A percentile compares a stretch with the other conserved stretches of the same genome.
These are phyloP conservation scores for Paragyromitra xinjiangensis DNA, from an alignment of 495 filamentous ascomycete genomes.

Conservation along the genomic window DNA sequence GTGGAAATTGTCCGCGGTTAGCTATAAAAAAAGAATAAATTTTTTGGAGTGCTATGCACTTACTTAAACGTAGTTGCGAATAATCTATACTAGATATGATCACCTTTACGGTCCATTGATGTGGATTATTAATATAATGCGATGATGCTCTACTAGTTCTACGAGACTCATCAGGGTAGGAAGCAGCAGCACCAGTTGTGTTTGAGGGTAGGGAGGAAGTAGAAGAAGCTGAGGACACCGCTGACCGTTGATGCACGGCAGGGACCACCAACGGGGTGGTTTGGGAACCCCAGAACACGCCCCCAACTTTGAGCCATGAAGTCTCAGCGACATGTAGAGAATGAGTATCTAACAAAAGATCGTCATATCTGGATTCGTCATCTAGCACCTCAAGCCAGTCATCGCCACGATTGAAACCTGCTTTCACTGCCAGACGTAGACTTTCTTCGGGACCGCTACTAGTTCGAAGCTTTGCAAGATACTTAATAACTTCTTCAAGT, in stretches of 20 bases:
- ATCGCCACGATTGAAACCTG: constrained; percentile 62
- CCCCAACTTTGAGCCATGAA: constrained; percentile 73
- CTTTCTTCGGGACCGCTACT: constrained; percentile 68
- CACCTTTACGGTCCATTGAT: constrained; percentile 77
- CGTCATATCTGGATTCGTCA: constrained; percentile 61
- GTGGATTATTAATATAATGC: constrained; percentile 60
- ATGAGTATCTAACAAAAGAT: constrained; percentile 70
- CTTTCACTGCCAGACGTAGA: constrained; percentile 63
- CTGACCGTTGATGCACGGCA: constrained; percentile 24
- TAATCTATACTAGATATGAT: constrained; percentile 75
- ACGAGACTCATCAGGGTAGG: constrained; percentile 34
- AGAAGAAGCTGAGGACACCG: constrained; percentile 50
- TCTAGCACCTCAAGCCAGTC: constrained; percentile 63
- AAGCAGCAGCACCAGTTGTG: constrained; percentile 27
- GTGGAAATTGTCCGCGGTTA: constrained; percentile 28
- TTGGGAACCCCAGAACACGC: constrained; percentile 72
- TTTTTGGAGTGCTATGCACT: constrained; percentile 24
- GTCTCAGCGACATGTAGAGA: constrained; percentile 66
- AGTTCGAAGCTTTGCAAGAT: constrained; percentile 69
- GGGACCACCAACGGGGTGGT: constrained; percentile 59
- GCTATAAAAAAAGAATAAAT: constrained; percentile 19
- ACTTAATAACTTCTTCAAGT: constrained; percentile 71
- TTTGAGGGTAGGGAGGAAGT: constrained; percentile 49
- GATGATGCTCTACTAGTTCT: constrained; percentile 45
- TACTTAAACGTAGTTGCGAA: constrained; percentile 56